Base-by-base conservation (phyloP, 2,329 filamentous ascomycete genomes). In the Davidsoniella australis region DNA sequence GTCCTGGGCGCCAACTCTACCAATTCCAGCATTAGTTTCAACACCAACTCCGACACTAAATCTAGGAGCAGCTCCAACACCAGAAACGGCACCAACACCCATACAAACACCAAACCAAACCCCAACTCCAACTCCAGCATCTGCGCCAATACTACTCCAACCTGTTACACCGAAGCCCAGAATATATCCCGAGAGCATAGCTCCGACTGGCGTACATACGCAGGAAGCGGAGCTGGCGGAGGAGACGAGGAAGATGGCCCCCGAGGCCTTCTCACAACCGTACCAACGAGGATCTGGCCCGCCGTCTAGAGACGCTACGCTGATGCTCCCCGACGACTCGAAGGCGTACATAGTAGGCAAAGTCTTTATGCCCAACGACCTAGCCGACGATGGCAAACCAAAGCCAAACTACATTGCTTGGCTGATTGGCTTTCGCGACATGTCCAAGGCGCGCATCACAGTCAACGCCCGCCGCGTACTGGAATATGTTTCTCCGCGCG, bases 281-380 rank as follows among this genome's bases (percentile, higher is more conserved):
- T 75, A 75, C 56, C 58, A 63, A 1, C 66, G 66, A 2, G 68
- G 69, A 36, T 66, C 66, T 6, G 69, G 70, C 0, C 73, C 73
- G 0, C 63, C 67, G 0, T 59, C 71, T 2, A 66, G 66, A 3
- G 68, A 66, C 8, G 61, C 76, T 14, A 58, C 64, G n/a, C 60
- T 78, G 5, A 59, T 68, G 2, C 73, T 69, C 2, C 58, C 63
- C 1, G 60, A 66, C 57, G 70, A 78, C 55, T 67, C 68, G 41
- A 69, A 69, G 7, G 75, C 71, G n/a, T 75, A 70, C 56, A 80
- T 81, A 40, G 58, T 72, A 53, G 69, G 72, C 44, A 69, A 72
- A 55, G 64, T 72, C 29, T 61, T 76, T 6, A 61, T 73, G 0
- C 66, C 70, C 38, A 63, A 58, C 44, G 57, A 58, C 10, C 41